Base-by-base conservation (phyloP, 2,329 filamentous ascomycete species). In the Trichophyton benhamiae region DNA sequence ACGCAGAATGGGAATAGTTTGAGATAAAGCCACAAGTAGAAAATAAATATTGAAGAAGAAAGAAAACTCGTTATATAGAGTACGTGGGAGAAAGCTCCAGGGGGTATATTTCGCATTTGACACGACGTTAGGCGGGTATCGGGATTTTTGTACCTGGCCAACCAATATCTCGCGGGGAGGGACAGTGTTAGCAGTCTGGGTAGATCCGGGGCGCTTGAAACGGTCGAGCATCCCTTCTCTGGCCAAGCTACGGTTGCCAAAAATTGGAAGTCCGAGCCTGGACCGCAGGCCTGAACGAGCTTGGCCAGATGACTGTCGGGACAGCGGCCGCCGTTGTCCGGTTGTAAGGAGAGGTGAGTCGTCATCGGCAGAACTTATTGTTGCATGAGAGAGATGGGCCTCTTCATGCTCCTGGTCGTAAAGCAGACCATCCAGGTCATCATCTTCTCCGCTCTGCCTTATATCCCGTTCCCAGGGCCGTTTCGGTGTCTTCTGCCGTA, bases 41-140 rank as follows among this genome's bases (percentile, higher is more conserved):
- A 99, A 99, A 73, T 99, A 99, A 80, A 97, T 89, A 81, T 99
- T 99, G 81, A 99, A 96, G 77, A 99, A 99, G 79, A 97, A 99
- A 63, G 92, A 96, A 73, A 99, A 99, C 72, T 99, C 94, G 76
- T 97, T 97, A 76, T 96, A 99, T 22, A 99, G 79, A 0, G 94
- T 99, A 59, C 92, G 81, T 1, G 95, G 95, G 13, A 99, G 81
- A 74, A 99, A 99, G 59, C 88, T 96, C 78, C 91, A 87, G 0
- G 91, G 85, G 33, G 92, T 97, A 74, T 99, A 99, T 80, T 97
- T 99, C 61, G 94, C 92, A 72, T 99, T 97, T 41, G 92, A 97
- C 57, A 99, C 83, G 61, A 90, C 83, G 74, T 99, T 99, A 7
- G 88, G 84, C 8, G 94, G 92, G 72, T 92, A 97, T 66, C 87